A percentile compares a stretch with the other conserved stretches of the same genome.
Evolutionary conservation across 129 eudicot genomes (phyloP).

Genomic region (Pulicaria dysenterica): DNA sequence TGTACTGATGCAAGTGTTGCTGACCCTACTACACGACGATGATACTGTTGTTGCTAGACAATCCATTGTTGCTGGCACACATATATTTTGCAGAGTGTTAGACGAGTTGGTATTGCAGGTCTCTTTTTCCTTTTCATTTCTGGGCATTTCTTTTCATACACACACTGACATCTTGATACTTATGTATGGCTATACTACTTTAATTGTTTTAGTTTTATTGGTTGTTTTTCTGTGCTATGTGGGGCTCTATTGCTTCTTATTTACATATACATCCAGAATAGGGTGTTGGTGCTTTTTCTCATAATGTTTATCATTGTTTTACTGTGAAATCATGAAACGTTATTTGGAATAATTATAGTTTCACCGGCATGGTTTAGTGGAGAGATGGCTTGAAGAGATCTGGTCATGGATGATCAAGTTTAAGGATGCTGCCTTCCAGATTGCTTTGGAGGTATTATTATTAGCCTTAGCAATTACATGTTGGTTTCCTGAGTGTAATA

Average conservation of each 20-base stretch:
- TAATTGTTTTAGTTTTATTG: not conserved
- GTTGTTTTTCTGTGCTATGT: conserved; percentile 5
- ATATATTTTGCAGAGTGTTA: conserved; percentile 59
- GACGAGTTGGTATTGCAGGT: conserved; percentile 80
- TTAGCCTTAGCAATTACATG: conserved; percentile 12
- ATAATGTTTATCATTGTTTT: conserved; percentile 5
- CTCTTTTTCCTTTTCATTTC: conserved; percentile 21
- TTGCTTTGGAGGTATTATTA: conserved; percentile 67
- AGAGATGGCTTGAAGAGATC: conserved; percentile 88
- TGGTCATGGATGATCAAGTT: conserved; percentile 88
- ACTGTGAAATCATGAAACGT: conserved; percentile 20
- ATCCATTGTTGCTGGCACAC: conserved; percentile 68
- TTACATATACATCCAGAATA: conserved; percentile 6
- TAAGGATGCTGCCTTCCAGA: conserved; percentile 60
- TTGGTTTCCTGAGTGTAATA: conserved; percentile 8
- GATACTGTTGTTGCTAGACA: conserved; percentile 67
- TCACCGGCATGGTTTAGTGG: conserved; percentile 77
- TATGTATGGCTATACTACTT: conserved; percentile 11
- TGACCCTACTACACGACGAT: conserved; percentile 61
- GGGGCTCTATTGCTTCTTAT: not conserved
- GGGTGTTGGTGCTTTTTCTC: not conserved
- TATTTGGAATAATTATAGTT: conserved; percentile 54
- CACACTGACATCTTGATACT: not conserved
- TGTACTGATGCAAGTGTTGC: conserved; percentile 59
- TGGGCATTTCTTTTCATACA: not conserved